These are phyloP conservation scores for Diplodia intermedia DNA, from an alignment of 2,329 filamentous ascomycete species.

Conservation along the genomic window DNA sequence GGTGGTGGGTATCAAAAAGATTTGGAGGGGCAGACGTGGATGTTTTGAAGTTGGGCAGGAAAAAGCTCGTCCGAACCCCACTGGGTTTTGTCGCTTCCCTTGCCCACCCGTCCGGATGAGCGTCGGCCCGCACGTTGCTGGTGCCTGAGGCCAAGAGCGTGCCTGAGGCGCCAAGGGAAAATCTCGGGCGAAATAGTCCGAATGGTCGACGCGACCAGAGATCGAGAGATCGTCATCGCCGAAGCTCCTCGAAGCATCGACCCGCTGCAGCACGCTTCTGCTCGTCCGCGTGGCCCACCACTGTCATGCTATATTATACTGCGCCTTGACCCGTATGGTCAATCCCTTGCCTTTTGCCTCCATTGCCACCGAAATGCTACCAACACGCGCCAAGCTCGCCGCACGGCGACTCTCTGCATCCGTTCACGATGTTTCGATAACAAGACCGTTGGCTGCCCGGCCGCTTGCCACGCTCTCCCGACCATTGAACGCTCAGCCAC, in stretches of 20 bases:
- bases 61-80: constrained; percentile 29
- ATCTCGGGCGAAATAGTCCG: constrained; percentile 4
- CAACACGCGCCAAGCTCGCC: constrained; percentile 45
- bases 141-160: background rate
- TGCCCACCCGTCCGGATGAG: constrained; percentile 6
- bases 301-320: constrained; percentile 19
- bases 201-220: background rate
- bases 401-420: constrained; percentile 43
- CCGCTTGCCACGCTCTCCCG: constrained; percentile 32
- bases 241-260: constrained; percentile 32
- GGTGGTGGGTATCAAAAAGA: constrained; percentile 25
- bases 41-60: constrained; percentile 26
- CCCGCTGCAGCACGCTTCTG: constrained; percentile 18
- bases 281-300: background rate
- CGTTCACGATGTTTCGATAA: constrained; percentile 13
- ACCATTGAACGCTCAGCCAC: constrained; percentile 37
- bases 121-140: constrained; percentile 24
- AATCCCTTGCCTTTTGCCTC: background rate
- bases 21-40: constrained; percentile 18
- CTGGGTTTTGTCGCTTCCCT: constrained; percentile 26
- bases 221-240: constrained; percentile 25
- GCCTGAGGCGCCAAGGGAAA: background rate
- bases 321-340: constrained; percentile 4
- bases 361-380: constrained; percentile 43
- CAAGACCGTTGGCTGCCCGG: constrained; percentile 9